Base-by-base conservation (phyloP, 139 green algal species). In the Chlamydomonas applanata region DNA sequence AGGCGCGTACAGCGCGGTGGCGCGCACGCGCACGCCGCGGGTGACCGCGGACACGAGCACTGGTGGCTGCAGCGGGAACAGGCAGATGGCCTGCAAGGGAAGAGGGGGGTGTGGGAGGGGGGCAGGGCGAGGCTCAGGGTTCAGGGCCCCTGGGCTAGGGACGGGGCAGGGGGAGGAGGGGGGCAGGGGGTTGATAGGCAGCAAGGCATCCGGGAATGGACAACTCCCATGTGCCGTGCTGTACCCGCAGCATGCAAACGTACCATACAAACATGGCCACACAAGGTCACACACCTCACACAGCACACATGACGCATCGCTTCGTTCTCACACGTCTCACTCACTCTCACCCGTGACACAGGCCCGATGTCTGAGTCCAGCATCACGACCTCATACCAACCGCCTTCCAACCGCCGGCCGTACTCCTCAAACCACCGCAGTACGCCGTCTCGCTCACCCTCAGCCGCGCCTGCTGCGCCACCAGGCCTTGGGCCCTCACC, bases 401-500 rank as follows among this genome's bases (percentile, higher is more conserved):
- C 83, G 1, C 35, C 30, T 0, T 77, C 61, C 61, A 93, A 62
- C 0, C 81, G 67, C 32, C n/a, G 35, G 0, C 77, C 76, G 70
- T 89, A 93, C 44, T 88, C 86, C 75, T 93, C 89, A 49, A 93
- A 80, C 88, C 88, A 93, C 19, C 71, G 62, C 68, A 92, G 72
- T 36, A 82, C 46, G 27, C 76, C 84, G 35, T 91, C 85, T 3
- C 49, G 25, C 25, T 62, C 53, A 9, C 13, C 53, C 9, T 62
- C 22, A 27, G 54, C 54, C 22, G n/a, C 54, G 4, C 30, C n/a
- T 3, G 11, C 11, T 40, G 59, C 59, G 3, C 11, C 25, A 22
- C 3, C 59, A 40, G 22, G 30, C 59, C 29, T 22, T 22, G 59
- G n/a, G n/a, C n/a, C 4, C 24, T 66, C 59, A 66, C 59, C 22